Percentiles rank a stretch among this genome's conserved stretches.
Evolutionary conservation across 257 asterid species (phyloP).

Genomic region (Solanum peruvianum): DNA sequence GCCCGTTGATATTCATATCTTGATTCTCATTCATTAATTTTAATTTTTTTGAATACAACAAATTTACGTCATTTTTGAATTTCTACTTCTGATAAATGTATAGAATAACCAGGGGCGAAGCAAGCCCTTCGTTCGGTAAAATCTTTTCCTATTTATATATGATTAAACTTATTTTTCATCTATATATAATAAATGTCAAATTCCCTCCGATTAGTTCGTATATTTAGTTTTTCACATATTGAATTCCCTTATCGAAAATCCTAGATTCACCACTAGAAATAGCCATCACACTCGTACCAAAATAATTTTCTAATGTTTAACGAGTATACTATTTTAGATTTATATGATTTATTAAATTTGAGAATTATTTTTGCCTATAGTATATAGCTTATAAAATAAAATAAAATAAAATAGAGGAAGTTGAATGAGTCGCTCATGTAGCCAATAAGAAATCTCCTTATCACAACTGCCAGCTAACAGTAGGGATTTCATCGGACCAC

Average conservation of each 20-base stretch:
- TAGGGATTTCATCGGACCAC: neutral
- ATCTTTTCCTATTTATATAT: too few relatives aligned
- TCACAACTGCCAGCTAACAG: neutral
- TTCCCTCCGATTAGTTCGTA: accelerated
- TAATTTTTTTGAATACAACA: too few relatives aligned
- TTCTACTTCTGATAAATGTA: too few relatives aligned
- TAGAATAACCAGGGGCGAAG: too few relatives aligned
- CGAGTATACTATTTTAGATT: neutral
- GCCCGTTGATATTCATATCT: too few relatives aligned
- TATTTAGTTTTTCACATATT: too few relatives aligned
- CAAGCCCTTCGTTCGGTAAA: too few relatives aligned
- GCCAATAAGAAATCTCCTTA: neutral
- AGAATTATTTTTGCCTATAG: neutral
- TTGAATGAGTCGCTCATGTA: neutral
- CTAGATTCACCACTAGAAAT: too few relatives aligned
- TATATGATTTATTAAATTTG: too few relatives aligned
- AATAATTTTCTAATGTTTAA: neutral
- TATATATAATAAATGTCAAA: too few relatives aligned
- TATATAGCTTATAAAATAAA: neutral
- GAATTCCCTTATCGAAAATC: accelerated
- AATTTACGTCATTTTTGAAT: neutral
- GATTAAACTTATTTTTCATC: too few relatives aligned
- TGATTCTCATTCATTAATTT: neutral
- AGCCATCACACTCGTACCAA: neutral
- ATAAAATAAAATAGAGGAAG: neutral